These are phyloP conservation scores for Lipomyces chichibuensis DNA, from an alignment of 805 yeast genomes.

Conservation along the genomic window DNA sequence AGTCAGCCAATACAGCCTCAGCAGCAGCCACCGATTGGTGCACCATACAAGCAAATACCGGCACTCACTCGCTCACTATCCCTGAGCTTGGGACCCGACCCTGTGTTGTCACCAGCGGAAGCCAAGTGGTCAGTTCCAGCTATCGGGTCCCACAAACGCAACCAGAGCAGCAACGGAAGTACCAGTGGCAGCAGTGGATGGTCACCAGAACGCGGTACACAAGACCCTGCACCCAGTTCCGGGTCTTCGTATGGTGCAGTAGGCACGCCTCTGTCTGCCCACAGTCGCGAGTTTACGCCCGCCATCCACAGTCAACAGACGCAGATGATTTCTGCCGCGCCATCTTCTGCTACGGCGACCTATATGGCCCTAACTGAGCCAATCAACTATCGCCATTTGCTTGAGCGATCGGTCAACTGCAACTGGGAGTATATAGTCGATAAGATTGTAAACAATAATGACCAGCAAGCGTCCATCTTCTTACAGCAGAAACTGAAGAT, in stretches of 20 bases:
- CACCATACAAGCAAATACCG: slow-evolving; percentile 6
- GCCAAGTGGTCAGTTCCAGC: slow-evolving; percentile 1
- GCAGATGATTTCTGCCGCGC: neutral
- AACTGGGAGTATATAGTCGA: slow-evolving; percentile 44
- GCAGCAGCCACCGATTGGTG: neutral
- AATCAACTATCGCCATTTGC: slow-evolving; percentile 42
- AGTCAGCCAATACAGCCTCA: slow-evolving; percentile 3
- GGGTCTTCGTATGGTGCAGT: slow-evolving; percentile 2
- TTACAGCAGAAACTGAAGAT: slow-evolving; percentile 48
- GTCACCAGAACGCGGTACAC: slow-evolving; percentile 16
- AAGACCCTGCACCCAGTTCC: neutral
- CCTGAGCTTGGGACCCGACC: slow-evolving; percentile 1
- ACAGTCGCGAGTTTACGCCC: slow-evolving; percentile 31
- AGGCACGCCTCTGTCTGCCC: slow-evolving; percentile 26
- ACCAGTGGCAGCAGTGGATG: slow-evolving; percentile 5
- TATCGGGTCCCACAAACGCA: neutral
- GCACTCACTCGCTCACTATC: slow-evolving; percentile 7
- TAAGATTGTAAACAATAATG: slow-evolving; percentile 43
- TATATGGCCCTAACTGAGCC: slow-evolving; percentile 37
- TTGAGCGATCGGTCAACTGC: slow-evolving; percentile 40
- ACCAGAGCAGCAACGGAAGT: slow-evolving; percentile 13
- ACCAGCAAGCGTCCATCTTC: slow-evolving; percentile 50
- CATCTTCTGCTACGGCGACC: slow-evolving; percentile 9
- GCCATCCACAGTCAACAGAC: neutral
- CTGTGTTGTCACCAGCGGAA: neutral